Percentiles rank a stretch among this genome's conserved stretches.
Evolutionary conservation across 306 rosid genomes (phyloP).

Genomic region (Cyclanthera cordifolia): DNA sequence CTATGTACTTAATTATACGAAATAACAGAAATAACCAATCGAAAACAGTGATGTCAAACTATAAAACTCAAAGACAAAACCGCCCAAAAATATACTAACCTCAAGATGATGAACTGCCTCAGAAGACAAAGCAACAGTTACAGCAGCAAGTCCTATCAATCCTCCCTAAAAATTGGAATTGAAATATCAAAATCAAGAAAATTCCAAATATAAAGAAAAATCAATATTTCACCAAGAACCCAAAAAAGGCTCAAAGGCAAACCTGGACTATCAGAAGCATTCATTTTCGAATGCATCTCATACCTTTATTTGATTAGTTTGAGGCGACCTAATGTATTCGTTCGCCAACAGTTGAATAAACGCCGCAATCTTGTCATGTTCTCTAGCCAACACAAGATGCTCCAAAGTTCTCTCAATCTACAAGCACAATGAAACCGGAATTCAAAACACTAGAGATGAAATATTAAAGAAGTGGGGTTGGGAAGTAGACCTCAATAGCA

Average conservation of each 20-base stretch:
- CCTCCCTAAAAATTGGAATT: constrained; percentile 56
- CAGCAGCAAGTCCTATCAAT: constrained; percentile 95
- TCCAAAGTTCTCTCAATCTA: constrained; percentile 93
- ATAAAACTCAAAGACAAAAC: neutral
- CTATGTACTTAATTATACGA: neutral
- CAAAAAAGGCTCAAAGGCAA: neutral
- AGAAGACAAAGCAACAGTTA: constrained; percentile 83
- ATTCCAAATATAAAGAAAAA: neutral
- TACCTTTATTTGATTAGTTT: constrained; percentile 90
- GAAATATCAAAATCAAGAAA: neutral
- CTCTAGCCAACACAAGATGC: constrained; percentile 60
- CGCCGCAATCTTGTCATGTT: constrained; percentile 71
- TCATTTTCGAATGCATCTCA: neutral
- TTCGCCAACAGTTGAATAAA: constrained; percentile 60
- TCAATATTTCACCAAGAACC: neutral
- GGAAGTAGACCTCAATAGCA: constrained; percentile 65
- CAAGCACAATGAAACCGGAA: constrained; percentile 6
- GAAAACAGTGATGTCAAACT: neutral
- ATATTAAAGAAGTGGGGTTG: constrained; percentile 19
- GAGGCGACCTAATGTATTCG: constrained; percentile 68
- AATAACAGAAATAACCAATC: neutral
- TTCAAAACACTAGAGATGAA: constrained; percentile 33
- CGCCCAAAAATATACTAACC: constrained; percentile 28
- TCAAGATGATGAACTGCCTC: constrained; percentile 95
- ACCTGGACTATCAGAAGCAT: constrained; percentile 1